A percentile compares a stretch with the other conserved stretches of the same genome.
Conservation (phyloP, 345 rosid species). For the Euphorbia tirucalli region DNA sequence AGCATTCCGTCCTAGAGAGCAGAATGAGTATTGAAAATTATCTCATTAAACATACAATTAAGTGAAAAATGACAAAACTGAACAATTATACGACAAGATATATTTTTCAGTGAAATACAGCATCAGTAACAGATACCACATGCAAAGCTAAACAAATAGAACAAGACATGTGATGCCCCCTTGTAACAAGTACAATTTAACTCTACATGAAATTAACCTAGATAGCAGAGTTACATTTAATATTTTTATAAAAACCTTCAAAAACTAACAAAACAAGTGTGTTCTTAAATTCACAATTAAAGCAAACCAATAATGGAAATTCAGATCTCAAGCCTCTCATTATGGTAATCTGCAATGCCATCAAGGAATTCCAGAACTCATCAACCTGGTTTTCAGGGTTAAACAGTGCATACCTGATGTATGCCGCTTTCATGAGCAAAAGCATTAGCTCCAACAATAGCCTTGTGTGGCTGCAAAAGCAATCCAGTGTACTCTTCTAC, state of each 20-base stretch:
- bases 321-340: neutral
- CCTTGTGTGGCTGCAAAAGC: constrained; percentile 91
- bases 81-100: neutral
- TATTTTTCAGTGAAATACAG: neutral
- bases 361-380: neutral
- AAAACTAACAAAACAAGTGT: constrained; percentile 2
- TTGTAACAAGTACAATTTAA: neutral
- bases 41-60: neutral
- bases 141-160: neutral
- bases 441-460: constrained; percentile 95
- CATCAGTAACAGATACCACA: neutral
- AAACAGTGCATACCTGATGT: constrained; percentile 62
- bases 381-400: neutral
- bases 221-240: neutral
- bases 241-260: neutral
- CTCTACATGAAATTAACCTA: neutral
- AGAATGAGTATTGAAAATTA: neutral
- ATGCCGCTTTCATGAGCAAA: constrained; percentile 97
- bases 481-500: constrained; percentile 94
- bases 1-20: constrained; percentile 87
- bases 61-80: neutral
- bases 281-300: neutral
- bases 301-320: neutral
- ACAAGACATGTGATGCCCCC: neutral
- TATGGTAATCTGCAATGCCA: neutral